Base-by-base conservation (phyloP, 495 filamentous ascomycete species). In the Tuber borchii region DNA sequence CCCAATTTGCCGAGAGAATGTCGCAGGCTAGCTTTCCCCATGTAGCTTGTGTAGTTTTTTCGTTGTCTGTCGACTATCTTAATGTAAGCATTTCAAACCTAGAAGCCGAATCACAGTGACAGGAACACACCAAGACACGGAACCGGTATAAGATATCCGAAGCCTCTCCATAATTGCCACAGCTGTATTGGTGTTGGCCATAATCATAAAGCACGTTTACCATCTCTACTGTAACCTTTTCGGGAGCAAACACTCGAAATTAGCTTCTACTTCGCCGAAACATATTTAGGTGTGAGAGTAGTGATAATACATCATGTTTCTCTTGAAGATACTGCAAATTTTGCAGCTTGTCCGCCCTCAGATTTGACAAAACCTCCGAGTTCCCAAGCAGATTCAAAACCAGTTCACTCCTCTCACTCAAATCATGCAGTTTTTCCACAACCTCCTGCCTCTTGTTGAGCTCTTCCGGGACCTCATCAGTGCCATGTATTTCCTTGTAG, bases 291-390 rank as follows among this genome's bases (percentile, higher is more conserved):
- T 16, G 43, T 44, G 17, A 12, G 46, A 69, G n/a, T 48, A 44
- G 14, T 48, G 65, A 69, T 37, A 87, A 81, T 85, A 91, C 95
- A 77, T 90, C 91, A 85, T 98, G 93, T 73, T 95, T 91, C 84
- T 97, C 93, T 87, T 97, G 95, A 76, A 99, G 87, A 84, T 91
- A 99, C 83, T 93, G 91, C 89, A 99, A 90, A 87, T 99, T 99
- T 83, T 93, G 93, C 80, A 92, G 91, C 88, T 99, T 99, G 88
- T 99, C 95, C 84, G 91, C 94, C 56, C 95, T 88, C 79, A 99
- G 87, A 84, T 93, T 93, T 71, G 88, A 89, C 56, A 97, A 89
- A 14, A 99, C 95, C 74, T 93, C 93, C 79, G 95, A 92, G 79
- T 94, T 89, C 78, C 90, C 90, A 73, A 99, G 86, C 56, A 98